A percentile compares a stretch with the other conserved stretches of the same genome.
Conservation (phyloP, 495 filamentous ascomycete species). For the Parachaetomium inaequale region DNA sequence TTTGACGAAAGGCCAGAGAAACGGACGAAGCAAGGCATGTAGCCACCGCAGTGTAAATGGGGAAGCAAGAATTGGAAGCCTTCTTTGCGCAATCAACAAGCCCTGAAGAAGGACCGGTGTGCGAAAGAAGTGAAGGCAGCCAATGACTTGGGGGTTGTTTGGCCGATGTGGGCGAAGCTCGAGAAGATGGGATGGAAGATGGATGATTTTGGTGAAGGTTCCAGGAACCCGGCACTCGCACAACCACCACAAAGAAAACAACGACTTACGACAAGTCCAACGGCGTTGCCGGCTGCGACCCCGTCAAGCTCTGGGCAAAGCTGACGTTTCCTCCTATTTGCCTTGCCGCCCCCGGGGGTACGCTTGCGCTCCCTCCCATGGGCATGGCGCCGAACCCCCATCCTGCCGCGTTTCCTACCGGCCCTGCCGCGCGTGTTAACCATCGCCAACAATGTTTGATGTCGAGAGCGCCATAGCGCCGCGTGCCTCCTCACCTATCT, state of each 20-base stretch:
- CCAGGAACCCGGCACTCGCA: background rate
- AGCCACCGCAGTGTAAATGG: background rate
- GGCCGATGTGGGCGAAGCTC: background rate
- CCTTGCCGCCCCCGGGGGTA: constrained; percentile 39
- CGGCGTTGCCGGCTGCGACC: constrained; percentile 69
- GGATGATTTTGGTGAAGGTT: background rate
- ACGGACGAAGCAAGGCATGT: background rate
- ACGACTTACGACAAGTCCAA: constrained; percentile 76
- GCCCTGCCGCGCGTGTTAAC: constrained; percentile 29
- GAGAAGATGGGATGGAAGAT: background rate
- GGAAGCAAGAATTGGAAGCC: background rate
- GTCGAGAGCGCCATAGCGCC: background rate
- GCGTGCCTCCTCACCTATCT: constrained; percentile 57
- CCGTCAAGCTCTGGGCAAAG: constrained; percentile 79
- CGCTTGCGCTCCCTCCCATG: constrained; percentile 63
- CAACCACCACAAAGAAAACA: constrained; percentile 16
- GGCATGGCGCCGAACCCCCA: constrained; percentile 69
- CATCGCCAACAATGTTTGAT: constrained; percentile 1
- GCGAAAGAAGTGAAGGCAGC: background rate
- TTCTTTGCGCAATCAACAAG: background rate
- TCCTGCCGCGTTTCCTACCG: constrained; percentile 61
- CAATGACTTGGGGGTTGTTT: background rate
- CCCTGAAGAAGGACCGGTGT: background rate
- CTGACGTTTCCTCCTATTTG: constrained; percentile 65
- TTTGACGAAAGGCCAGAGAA: background rate